These are phyloP conservation scores for Paramyrothecium roridum DNA, from an alignment of 2,329 filamentous ascomycete species.

Conservation along the genomic window DNA sequence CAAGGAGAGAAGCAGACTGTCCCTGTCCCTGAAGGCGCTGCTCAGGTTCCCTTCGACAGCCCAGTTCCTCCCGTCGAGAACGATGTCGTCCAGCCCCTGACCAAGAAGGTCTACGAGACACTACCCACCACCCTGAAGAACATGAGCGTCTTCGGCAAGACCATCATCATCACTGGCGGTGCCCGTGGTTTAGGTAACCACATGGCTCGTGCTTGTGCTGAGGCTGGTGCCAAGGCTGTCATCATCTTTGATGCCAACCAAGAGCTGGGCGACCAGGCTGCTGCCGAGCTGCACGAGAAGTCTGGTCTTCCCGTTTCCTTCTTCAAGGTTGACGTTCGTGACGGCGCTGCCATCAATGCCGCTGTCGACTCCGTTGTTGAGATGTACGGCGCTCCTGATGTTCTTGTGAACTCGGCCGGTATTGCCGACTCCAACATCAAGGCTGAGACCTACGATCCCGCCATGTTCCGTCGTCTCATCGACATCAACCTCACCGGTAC, in stretches of 20 bases:
- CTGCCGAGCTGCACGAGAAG: slow-evolving; percentile 67
- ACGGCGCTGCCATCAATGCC: slow-evolving; percentile 65
- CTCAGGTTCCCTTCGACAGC: slow-evolving; percentile 39
- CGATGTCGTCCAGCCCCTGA: slow-evolving; percentile 48
- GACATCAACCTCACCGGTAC: slow-evolving; percentile 81
- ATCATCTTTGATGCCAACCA: slow-evolving; percentile 77
- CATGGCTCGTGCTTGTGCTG: slow-evolving; percentile 74
- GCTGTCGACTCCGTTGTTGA: slow-evolving; percentile 65
- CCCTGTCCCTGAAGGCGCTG: slow-evolving; percentile 41
- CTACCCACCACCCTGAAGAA: slow-evolving; percentile 65
- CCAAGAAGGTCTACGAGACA: slow-evolving; percentile 47
- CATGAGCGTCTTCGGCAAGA: slow-evolving; percentile 68
- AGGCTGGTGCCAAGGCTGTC: slow-evolving; percentile 71
- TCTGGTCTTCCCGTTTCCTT: slow-evolving; percentile 72
- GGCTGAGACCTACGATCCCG: slow-evolving; percentile 71
- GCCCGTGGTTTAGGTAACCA: slow-evolving; percentile 75
- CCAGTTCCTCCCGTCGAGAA: slow-evolving; percentile 37
- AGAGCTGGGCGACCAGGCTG: slow-evolving; percentile 67
- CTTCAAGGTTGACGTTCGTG: slow-evolving; percentile 76
- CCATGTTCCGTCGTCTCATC: slow-evolving; percentile 75
- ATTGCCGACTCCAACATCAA: slow-evolving; percentile 84
- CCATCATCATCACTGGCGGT: slow-evolving; percentile 71
- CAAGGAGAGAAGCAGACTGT: slow-evolving; percentile 56
- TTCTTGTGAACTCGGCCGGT: slow-evolving; percentile 76
- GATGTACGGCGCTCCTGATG: slow-evolving; percentile 66